Base-by-base conservation (phyloP, 2,329 filamentous ascomycete genomes). In the Phialocephala subalpina region DNA sequence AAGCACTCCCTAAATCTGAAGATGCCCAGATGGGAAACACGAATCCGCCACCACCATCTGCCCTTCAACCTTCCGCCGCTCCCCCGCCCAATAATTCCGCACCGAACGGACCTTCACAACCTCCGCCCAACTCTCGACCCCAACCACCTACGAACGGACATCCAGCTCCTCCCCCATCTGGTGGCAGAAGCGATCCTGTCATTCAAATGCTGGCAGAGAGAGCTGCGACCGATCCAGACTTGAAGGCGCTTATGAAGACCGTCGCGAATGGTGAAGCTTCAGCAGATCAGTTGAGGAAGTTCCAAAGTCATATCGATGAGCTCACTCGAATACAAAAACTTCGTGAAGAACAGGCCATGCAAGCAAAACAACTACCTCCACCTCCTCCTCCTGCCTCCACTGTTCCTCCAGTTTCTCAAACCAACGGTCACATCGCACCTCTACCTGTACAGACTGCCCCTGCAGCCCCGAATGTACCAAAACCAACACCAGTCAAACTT, bases 191-290 rank as follows among this genome's bases (percentile, higher is more conserved):
- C n/a, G 92, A 95, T 74, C 92, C 92, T 0, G 93, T 96, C 52
- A 95, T 96, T 63, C 90, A 93, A 59, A 88, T 92, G 69, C 81
- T 96, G 29, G 92, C 92, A 0, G 90, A 92, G 72, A 87, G 88
- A 69, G 92, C 92, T 7, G 91, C 90, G 0, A 88, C 87, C 29
- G 91, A 96, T 74, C 85, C 88, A 0, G 84, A 90, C 63, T 81
- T 96, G 11, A 90, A 93, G 64, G 88, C 91, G 40, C 82, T 96
- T 0, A 96, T 96, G 92, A 93, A 93, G 76, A 87, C 92, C 61
- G 92, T 96, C 0, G 92, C 92, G 0, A 88, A 90, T 33, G 92
- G 92, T 1, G 86, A 90, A 70, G 92, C 92, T 0, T 88, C 86
- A 14, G 85, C 87, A 42, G 86, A 88, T 16, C 91, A 96, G 75